Percentiles rank a stretch among this genome's conserved stretches.
Evolutionary conservation across 306 rosid species (phyloP).

Genomic region (Malus sieversii): DNA sequence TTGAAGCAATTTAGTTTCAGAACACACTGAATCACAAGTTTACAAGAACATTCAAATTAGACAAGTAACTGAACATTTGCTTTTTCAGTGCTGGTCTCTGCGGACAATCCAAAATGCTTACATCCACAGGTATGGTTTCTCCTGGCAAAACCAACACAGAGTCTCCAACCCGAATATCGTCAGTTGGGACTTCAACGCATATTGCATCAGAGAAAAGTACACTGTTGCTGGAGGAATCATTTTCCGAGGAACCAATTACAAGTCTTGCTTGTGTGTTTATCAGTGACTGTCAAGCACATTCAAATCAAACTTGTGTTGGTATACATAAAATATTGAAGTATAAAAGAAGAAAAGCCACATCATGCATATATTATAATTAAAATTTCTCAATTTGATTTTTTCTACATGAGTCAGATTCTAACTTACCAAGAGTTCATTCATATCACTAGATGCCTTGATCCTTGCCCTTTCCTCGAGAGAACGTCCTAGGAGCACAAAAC

Average conservation of each 20-base stretch:
- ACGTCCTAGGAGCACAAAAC: slow-evolving; percentile 96
- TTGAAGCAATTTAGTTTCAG: slow-evolving; percentile 26
- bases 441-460: slow-evolving; percentile 90
- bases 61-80: not conserved
- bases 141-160: slow-evolving; percentile 92
- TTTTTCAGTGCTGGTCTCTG: not conserved
- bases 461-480: slow-evolving; percentile 92
- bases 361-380: not conserved
- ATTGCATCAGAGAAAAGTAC: slow-evolving; percentile 75
- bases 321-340: slow-evolving; percentile 7
- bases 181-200: slow-evolving; percentile 79
- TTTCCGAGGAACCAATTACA: slow-evolving; percentile 73
- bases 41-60: not conserved
- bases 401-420: not conserved
- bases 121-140: slow-evolving; percentile 92
- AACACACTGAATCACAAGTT: slow-evolving; percentile 18
- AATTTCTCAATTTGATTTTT: not conserved
- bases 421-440: slow-evolving; percentile 94
- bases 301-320: slow-evolving; percentile 21
- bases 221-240: slow-evolving; percentile 40
- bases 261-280: slow-evolving; percentile 89
- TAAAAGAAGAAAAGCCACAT: not conserved
- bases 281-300: slow-evolving; percentile 67
- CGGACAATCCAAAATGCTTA: slow-evolving; percentile 36
- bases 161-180: slow-evolving; percentile 90